These are phyloP conservation scores for Phytophthora europaea DNA, from an alignment of 352 stramenopile genomes.

Conservation along the genomic window DNA sequence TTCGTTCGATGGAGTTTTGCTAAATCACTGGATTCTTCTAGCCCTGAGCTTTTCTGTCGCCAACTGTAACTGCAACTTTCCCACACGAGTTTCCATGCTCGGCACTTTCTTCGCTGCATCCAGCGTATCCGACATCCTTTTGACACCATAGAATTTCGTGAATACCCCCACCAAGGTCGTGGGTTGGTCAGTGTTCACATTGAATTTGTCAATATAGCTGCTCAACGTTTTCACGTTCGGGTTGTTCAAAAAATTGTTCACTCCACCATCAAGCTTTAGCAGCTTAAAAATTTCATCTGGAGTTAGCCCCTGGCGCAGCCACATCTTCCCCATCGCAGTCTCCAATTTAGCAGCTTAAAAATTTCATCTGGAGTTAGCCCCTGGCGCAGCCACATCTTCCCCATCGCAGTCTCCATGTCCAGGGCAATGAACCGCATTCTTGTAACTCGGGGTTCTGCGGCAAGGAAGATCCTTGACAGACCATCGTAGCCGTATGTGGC, in stretches of 20 bases:
- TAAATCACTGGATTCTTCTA: too few species aligned
- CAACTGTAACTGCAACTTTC: too few species aligned
- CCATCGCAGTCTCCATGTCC: not conserved
- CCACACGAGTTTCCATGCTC: too few species aligned
- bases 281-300: not conserved
- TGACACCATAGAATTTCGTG: too few species aligned
- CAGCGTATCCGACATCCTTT: too few species aligned
- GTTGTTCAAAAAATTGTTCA: not conserved
- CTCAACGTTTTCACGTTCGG: not conserved
- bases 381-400: not conserved
- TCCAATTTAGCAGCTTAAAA: too few species aligned
- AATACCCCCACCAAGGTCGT: too few species aligned
- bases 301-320: not conserved
- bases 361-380: not conserved
- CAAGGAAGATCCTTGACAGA: not conserved
- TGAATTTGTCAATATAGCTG: not conserved
- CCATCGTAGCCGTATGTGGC: not conserved
- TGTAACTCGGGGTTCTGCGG: not conserved
- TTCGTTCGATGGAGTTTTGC: too few species aligned
- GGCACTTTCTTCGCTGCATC: too few species aligned
- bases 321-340: not conserved
- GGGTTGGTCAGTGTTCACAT: not conserved
- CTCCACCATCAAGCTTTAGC: not conserved
- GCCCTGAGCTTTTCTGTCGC: too few species aligned
- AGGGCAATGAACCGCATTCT: not conserved